phyloP scores from a whole-genome alignment of 1,139 yeast genomes.

The Maudiozyma humilis region DNA sequence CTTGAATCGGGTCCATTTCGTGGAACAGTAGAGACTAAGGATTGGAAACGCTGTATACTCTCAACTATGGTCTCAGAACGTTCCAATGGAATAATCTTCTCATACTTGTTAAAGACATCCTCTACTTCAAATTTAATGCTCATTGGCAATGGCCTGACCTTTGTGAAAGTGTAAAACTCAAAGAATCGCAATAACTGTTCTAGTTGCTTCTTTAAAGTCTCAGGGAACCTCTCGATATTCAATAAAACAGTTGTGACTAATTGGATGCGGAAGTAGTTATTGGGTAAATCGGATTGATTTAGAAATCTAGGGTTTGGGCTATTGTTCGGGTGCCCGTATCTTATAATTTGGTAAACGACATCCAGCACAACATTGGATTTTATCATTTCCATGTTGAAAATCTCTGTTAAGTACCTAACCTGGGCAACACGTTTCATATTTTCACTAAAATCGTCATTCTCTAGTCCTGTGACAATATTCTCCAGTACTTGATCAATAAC shows the following conservation, averaged over 20 bases:
- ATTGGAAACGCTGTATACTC: constrained; percentile 36
- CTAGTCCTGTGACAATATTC: constrained; percentile 56
- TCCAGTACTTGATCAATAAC: constrained; percentile 65
- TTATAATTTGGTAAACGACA: constrained; percentile 50
- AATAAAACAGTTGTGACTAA: constrained; percentile 39
- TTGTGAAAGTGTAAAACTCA: constrained; percentile 67
- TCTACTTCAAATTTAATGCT: constrained; percentile 52
- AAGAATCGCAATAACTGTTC: constrained; percentile 50
- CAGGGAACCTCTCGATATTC: constrained; percentile 16
- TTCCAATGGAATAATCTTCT: constrained; percentile 30
- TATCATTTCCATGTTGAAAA: constrained; percentile 45
- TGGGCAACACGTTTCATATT: constrained; percentile 60
- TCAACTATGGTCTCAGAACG: constrained; percentile 39
- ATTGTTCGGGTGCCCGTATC: constrained; percentile 60
- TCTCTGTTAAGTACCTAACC: constrained; percentile 51
- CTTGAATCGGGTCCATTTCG: not conserved
- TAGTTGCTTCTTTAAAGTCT: constrained; percentile 29
- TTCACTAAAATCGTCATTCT: constrained; percentile 49
- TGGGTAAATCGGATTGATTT: constrained; percentile 48
- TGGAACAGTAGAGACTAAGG: not conserved
- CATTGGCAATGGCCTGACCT: constrained; percentile 55
- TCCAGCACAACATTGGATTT: constrained; percentile 43
- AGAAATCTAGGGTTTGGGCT: constrained; percentile 43
- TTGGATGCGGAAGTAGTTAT: constrained; percentile 66
- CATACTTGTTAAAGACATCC: constrained; percentile 35